Evolutionary conservation across 202 grass and related monocot species (phyloP), one percentile per base, ranked within the genome.

Genomic region (Bolboschoenoplectus hybrid): DNA sequence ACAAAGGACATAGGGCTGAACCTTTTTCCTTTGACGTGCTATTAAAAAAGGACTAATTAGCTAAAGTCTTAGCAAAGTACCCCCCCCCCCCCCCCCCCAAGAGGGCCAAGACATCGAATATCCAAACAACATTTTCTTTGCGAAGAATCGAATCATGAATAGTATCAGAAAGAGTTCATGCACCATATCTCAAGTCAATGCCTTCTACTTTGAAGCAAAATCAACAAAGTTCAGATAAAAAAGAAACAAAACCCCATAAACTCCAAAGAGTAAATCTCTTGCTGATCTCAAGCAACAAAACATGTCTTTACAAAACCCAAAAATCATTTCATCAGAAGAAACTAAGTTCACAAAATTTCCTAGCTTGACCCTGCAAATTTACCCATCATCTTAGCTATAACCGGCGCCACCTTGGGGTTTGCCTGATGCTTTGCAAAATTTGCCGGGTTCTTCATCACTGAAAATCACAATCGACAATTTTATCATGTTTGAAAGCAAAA

Each of bases 391-490:
- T 97, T 97, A 45, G 89, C 83, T 55, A 93, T 97, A 80, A 95
- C 87, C 57, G 91, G 92, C 2, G 88, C 95, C 83, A 97, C 95
- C 87, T 97, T 97, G n/a, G 92, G 95, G 81, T 95, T 97, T 35
- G 83, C 60, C 80, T 95, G 91, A 85, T 97, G 89, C 81, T 55
- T 95, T n/a, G 92, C 89, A 13, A 93, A 91, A 80, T 32, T 97
- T 80, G 92, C 92, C 2, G 91, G 92, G 69, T 97, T 95, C 56
- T 88, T 97, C 95, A 97, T 95, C 92, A 97, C 95, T 93, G 92
- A 61, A 92, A 38, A 78, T 67, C 39, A 88, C 5, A 63, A 44
- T 16, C 13, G 9, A 76, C 7, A 69, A 67, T 82, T 58, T 63
- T 53, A 44, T 80, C 19, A 39, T 13, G 53, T 79, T 41, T 17